Base-by-base conservation (phyloP, 192 early-diverging fungal species). In the Diversispora eburnea region DNA sequence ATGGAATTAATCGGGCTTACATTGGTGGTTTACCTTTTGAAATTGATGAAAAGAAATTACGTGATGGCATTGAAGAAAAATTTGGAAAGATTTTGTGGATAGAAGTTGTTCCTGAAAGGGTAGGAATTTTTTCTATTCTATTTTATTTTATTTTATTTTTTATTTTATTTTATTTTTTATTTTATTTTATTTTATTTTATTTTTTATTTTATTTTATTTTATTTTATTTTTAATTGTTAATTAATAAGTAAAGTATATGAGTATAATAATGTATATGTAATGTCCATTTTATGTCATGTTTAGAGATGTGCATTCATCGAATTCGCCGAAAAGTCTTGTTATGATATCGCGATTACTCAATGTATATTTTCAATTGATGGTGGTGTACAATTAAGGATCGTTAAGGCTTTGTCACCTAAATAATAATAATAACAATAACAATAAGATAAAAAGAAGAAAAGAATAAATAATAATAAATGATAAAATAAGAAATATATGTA, bases 31-130 rank as follows among this genome's bases (percentile, higher is more conserved):
- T 54, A 54, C 12, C 51, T 54, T 17, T 9, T 17, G 51, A 54
- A 17, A 54, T 54, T 54, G 51, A 54, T 54, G 51, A 54, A 54
- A 17, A 17, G n/a, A 54, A 54, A 54, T 54, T 54, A 54, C 51
- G 51, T 2, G 13, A 54, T 4, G 12, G 51, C 12, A 9, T 54
- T 13, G 51, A 54, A 54, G 51, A 17, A 13, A 54, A 7, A 54
- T 54, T 54, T 54, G 51, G 51, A 17, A 54, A 54, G n/a, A 9
- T 54, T 54, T 54, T 54, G n/a, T 54, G 51, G 51, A 54, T 54
- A 17, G 51, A 54, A 17, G n/a, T 54, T 10, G n/a, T 54, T 54
- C 51, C 4, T 10, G 51, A 54, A 17, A 10, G 51, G n/a, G 51
- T 54, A 54, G n/a, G 51, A 0, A 33, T 33, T 33, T 33, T 33